Evolutionary conservation across 208 protist genomes (phyloP).

Genomic region (Strigomonas galati): DNA sequence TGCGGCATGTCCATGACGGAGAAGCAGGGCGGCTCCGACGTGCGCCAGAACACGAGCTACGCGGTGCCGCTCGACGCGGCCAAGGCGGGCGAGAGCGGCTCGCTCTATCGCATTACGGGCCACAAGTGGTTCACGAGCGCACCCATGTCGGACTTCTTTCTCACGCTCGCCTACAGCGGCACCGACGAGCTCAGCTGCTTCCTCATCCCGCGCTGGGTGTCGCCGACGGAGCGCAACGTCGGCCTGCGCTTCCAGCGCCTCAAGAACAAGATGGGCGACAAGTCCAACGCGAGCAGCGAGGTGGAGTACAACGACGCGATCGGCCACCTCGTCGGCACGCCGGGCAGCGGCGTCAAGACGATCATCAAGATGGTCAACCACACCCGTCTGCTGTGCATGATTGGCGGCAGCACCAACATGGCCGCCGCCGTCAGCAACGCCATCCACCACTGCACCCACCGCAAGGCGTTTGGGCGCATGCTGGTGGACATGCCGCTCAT

Average conservation of each 20-base stretch:
- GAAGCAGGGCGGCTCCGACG: constrained; percentile 41
- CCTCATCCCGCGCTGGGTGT: constrained; percentile 31
- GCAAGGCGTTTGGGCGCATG: constrained; percentile 18
- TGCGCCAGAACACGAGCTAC: constrained; percentile 34
- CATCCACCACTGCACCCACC: constrained; percentile 16
- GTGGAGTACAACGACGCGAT: constrained; percentile 40
- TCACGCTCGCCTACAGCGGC: constrained; percentile 32
- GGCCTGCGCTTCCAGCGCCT: constrained; percentile 24
- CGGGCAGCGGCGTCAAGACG: constrained; percentile 26
- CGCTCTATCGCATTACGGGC: constrained; percentile 20
- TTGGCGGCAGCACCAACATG: constrained; percentile 20
- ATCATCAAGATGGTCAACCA: constrained; percentile 50
- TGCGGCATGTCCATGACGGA: constrained; percentile 50
- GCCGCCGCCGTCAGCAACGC: constrained; percentile 11
- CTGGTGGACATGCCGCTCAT: constrained; percentile 31
- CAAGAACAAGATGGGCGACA: constrained; percentile 38
- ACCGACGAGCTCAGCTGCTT: constrained; percentile 26
- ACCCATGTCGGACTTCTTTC: constrained; percentile 43
- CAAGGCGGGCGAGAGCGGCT: neutral
- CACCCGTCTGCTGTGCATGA: constrained; percentile 32
- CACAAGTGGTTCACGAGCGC: constrained; percentile 55
- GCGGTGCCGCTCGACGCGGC: constrained; percentile 15
- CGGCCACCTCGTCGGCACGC: constrained; percentile 20
- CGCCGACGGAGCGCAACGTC: constrained; percentile 21
- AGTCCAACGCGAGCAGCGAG: constrained; percentile 35